phyloP scores from a whole-genome alignment of 2,329 filamentous ascomycete species.

The Thelonectria blattea region DNA sequence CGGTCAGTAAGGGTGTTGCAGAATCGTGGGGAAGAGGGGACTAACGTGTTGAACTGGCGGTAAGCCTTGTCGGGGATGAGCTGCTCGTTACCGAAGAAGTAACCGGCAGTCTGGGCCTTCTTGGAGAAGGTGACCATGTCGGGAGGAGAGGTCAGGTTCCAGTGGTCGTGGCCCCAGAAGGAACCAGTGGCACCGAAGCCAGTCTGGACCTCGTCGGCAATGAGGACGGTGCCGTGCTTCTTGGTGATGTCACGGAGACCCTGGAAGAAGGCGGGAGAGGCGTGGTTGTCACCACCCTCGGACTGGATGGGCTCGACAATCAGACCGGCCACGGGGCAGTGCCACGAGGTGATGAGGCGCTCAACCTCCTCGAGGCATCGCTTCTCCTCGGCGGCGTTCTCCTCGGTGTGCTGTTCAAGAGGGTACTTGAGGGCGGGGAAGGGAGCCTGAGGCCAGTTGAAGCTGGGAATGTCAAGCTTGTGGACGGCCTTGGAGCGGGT shows the following conservation, averaged over 20 bases:
- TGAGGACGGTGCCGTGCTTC: slow-evolving; percentile 73
- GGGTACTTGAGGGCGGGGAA: slow-evolving; percentile 83
- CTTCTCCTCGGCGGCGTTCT: slow-evolving; percentile 75
- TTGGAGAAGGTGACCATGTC: slow-evolving; percentile 91
- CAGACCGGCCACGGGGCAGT: slow-evolving; percentile 74
- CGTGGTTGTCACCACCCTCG: slow-evolving; percentile 85
- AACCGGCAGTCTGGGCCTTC: slow-evolving; percentile 85
- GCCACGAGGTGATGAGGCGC: slow-evolving; percentile 68
- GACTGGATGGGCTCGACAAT: slow-evolving; percentile 83
- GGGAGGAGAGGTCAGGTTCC: slow-evolving; percentile 72
- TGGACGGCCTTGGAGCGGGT: slow-evolving; percentile 84
- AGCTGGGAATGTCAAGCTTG: slow-evolving; percentile 87
- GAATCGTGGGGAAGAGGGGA: background rate
- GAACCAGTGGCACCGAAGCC: slow-evolving; percentile 82
- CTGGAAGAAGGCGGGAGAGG: slow-evolving; percentile 78
- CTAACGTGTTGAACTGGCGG: slow-evolving; percentile 78
- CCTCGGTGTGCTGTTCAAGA: slow-evolving; percentile 69
- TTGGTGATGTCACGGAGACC: slow-evolving; percentile 75
- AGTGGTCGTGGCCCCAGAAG: slow-evolving; percentile 89
- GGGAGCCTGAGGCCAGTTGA: slow-evolving; percentile 84
- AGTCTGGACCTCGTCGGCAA: slow-evolving; percentile 86
- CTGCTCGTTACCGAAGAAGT: slow-evolving; percentile 79
- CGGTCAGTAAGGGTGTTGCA: background rate
- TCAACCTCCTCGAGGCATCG: slow-evolving; percentile 77
- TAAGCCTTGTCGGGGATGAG: slow-evolving; percentile 82